These are phyloP conservation scores for Parascedosporium putredinis DNA, from an alignment of 2,329 filamentous ascomycete species.

Conservation along the genomic window DNA sequence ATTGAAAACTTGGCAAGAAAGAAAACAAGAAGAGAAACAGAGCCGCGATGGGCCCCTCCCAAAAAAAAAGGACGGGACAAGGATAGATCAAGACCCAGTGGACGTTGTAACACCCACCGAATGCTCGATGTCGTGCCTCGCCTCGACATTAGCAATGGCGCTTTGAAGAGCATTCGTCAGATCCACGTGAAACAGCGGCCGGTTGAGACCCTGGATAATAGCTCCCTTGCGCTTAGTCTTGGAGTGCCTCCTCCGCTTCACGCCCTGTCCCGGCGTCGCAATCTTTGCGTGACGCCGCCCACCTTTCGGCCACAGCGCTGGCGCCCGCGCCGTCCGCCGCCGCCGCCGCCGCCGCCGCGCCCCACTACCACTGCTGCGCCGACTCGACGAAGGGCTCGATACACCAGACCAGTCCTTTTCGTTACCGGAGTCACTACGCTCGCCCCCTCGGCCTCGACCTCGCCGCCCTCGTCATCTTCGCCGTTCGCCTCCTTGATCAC, in stretches of 20 bases:
- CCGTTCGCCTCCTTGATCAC: constrained; percentile 25
- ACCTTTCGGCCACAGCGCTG: too few species aligned
- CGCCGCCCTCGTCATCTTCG: constrained; percentile 47
- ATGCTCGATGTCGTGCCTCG: constrained; percentile 25
- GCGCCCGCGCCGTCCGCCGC: too few species aligned
- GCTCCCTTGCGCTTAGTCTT: constrained; percentile 32
- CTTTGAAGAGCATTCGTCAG: constrained; percentile 80
- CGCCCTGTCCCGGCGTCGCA: too few species aligned
- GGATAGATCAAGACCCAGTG: neutral
- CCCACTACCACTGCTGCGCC: neutral
- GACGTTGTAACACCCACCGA: neutral
- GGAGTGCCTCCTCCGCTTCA: constrained; percentile 48
- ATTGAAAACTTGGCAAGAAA: too few species aligned
- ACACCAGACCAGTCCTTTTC: constrained; percentile 20
- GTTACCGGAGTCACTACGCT: constrained; percentile 29
- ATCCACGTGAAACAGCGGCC: constrained; percentile 90
- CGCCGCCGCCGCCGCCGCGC: neutral
- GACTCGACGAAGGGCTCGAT: neutral
- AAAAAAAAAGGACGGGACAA: neutral
- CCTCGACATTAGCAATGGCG: constrained; percentile 69
- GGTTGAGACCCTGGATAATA: constrained; percentile 74
- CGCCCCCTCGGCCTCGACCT: constrained; percentile 40
- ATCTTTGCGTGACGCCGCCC: too few species aligned
- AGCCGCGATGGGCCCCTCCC: too few species aligned
- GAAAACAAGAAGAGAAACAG: too few species aligned